Base-by-base conservation (phyloP, 2,329 filamentous ascomycete genomes). In the Ophiostoma himal-ulmi region DNA sequence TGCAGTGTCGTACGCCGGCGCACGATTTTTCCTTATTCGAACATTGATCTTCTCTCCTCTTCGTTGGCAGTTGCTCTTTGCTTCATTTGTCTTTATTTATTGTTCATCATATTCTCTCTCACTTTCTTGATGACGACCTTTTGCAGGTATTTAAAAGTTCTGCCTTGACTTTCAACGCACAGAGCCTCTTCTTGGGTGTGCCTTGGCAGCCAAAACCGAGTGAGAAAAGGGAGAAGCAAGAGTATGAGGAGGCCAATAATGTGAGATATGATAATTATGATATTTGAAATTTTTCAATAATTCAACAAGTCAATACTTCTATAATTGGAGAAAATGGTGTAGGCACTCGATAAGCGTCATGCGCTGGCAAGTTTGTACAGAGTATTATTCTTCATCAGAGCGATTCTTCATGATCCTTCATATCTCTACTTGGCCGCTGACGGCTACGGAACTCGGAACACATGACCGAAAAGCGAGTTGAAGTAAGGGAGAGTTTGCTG, bases 111-210 rank as follows among this genome's bases (percentile, higher is more conserved):
- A 5, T 37, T 64, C 34, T 64, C 30, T 36, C 57, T n/a, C 5
- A 17, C 36, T 10, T 37, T 6, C 10, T 57, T 30, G 30, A n/a
- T n/a, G 10, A n/a, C 52, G 17, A 4, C 52, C 52, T 7, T 57
- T 13, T 60, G n/a, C 26, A 14, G 10, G n/a, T 57, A 11, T 22
- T 57, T 6, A 60, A 57, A 60, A 14, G 22, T 30, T 60, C 30
- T 36, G 60, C 14, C 13, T 20, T 20, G 17, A 66, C n/a, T n/a
- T 48, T 48, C 14, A 44, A 13, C 34, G 64, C 60, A 64, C 60
- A 64, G 60, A 64, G 60, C 60, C 60, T 64, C 60, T 64, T 64
- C 5, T 64, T 39, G 26, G 52, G 52, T 57, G 52, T 20, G 20
- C 17, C 60, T 20, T 64, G 30, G 30, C 30, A 64, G 20, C 5